Evolutionary conservation across 2,329 filamentous ascomycete genomes (phyloP), one percentile per base, ranked within the genome.

Genomic region (Fusarium lateritium): DNA sequence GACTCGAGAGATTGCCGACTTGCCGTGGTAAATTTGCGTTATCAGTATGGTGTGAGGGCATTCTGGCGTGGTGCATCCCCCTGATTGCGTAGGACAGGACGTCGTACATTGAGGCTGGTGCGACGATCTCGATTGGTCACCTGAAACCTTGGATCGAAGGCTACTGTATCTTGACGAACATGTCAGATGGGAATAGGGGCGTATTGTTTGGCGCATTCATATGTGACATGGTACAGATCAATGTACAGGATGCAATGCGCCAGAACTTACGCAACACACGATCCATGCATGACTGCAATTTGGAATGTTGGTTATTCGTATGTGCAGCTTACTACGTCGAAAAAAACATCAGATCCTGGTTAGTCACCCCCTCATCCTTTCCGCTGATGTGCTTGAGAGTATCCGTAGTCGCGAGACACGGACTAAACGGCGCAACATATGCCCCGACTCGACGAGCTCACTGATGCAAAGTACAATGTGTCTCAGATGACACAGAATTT

Each of bases 91-190:
- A 21, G 24, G n/a, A 56, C 56, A 36, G 8, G 40, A 33, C 21
- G 60, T 65, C 45, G 28, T 52, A 52, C 60, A 58, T 38, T 33
- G 28, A 19, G 17, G 21, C 43, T 47, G 49, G 57, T 65, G 60
- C 47, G 52, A 65, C 62, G 19, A 59, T 50, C 55, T 49, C 49
- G 39, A 53, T 47, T 52, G 44, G 46, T 28, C 34, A 53, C 59
- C 40, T 65, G 62, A 65, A 65, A 59, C 59, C 43, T 22, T 38
- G n/a, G 39, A 28, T n/a, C 4, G n/a, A 22, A 10, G 15, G 33
- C 36, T 34, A 17, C 22, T n/a, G 15, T 13, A 13, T 14, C 17
- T 46, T 54, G 40, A 26, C 8, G 22, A 6, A 28, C 34, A 55
- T 22, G n/a, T 31, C 28, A 31, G 14, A 36, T 44, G 49, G 46